These are phyloP conservation scores for Pseudopyricularia cyperi DNA, from an alignment of 2,329 filamentous ascomycete genomes.

Conservation along the genomic window DNA sequence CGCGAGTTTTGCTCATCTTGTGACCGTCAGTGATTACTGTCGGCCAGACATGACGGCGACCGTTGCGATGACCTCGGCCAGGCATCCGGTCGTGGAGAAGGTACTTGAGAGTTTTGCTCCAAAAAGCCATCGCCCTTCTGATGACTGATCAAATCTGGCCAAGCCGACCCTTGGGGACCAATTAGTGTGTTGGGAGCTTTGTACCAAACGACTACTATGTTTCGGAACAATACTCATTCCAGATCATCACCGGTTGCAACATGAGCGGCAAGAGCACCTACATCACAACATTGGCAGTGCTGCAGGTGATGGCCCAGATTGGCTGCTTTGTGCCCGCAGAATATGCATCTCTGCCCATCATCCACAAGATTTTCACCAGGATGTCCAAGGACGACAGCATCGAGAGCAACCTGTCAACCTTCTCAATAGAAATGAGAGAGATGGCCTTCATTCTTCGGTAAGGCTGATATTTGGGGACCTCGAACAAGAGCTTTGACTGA, in stretches of 20 bases:
- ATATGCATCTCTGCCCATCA: constrained; percentile 69
- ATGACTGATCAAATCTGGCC: neutral
- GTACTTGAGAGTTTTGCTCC: constrained; percentile 12
- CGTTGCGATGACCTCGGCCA: constrained; percentile 58
- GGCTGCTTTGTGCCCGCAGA: constrained; percentile 81
- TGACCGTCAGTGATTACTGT: constrained; percentile 41
- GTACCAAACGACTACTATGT: constrained; percentile 87
- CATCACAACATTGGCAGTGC: constrained; percentile 70
- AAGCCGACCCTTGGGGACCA: neutral
- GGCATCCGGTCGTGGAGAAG: constrained; percentile 70
- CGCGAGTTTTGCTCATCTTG: constrained; percentile 60
- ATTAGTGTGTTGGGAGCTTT: constrained; percentile 36
- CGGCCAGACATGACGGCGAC: constrained; percentile 56
- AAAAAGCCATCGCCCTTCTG: neutral
- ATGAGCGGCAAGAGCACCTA: constrained; percentile 98
- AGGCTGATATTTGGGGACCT: neutral
- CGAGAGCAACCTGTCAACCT: constrained; percentile 84
- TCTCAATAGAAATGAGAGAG: constrained; percentile 90
- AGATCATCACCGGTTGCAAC: constrained; percentile 91
- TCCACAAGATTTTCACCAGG: constrained; percentile 75
- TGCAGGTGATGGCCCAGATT: constrained; percentile 88
- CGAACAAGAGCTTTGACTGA: neutral
- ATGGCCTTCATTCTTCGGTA: constrained; percentile 78
- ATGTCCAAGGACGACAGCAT: constrained; percentile 79
- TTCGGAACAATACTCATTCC: constrained; percentile 67